Evolutionary conservation across 108 stramenopile genomes (phyloP), one percentile per base, ranked within the genome.

Genomic region (Pseudonitzschia pungens): DNA sequence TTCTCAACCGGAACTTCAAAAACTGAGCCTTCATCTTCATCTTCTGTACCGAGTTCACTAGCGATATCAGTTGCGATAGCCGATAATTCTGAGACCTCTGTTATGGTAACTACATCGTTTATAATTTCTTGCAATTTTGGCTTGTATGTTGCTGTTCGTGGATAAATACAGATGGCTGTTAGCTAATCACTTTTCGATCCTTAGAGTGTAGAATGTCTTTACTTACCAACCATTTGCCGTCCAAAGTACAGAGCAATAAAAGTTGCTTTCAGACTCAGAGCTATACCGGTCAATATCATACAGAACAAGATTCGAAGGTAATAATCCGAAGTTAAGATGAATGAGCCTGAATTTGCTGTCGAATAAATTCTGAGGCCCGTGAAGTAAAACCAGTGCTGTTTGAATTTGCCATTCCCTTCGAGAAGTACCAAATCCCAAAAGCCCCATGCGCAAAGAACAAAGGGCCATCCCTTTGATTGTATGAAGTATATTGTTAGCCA

Each of bases 381-480:
- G 64, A 78, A 91, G 53, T 80, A 85, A 12, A 93, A 73, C 92
- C 92, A 91, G 59, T 84, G 75, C 50, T 71, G 48, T 45, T 72
- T 71, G 48, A 73, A 82, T 41, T 53, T 62, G 52, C 72, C 77
- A 29, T 69, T 58, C 18, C 82, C 89, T 40, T 91, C 86, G 12
- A 94, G 63, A 16, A 94, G 54, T 14, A 83, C 3, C 65, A 89
- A 73, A 45, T 86, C 87, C 73, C 76, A 81, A 15, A 87, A 12
- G 6, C 79, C 86, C 93, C 93, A 94, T 27, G 66, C 70, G 36
- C 66, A 65, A 0, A 83, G 20, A 20, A 91, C 9, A 44, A 92
- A 86, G 2, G 93, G 93, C 89, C 88, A 92, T 15, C 93, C 93
- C 53, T 83, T 86, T 40, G 88, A 84, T 70, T 92, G 83, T 6